Percentiles rank a stretch among this genome's conserved stretches.
phyloP scores from a whole-genome alignment of 495 filamentous ascomycete genomes.

The Penicillium simplicissimum region DNA sequence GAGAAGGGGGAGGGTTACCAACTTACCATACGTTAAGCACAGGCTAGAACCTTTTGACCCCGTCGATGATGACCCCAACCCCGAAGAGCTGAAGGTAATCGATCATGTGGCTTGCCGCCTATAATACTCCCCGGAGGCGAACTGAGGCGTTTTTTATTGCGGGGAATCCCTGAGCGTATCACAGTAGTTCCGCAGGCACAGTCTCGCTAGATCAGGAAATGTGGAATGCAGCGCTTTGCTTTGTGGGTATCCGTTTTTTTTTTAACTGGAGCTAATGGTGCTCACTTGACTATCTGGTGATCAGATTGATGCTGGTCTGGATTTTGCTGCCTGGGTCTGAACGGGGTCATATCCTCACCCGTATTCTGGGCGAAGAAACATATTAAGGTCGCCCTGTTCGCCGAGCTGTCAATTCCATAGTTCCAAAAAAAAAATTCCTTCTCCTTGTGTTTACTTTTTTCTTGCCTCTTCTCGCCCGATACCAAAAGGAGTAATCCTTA shows the following conservation, averaged over 20 bases:
- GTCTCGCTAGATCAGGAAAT: conserved; percentile 27
- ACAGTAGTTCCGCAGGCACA: conserved; percentile 23
- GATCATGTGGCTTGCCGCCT: conserved; percentile 21
- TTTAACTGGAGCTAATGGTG: conserved; percentile 17
- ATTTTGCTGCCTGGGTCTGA: conserved; percentile 19
- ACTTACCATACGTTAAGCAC: background rate
- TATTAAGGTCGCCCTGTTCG: conserved; percentile 16
- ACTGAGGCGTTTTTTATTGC: conserved; percentile 23
- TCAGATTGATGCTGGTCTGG: conserved; percentile 16
- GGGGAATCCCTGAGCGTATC: conserved; percentile 39
- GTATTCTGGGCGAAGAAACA: conserved; percentile 8
- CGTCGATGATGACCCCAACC: conserved; percentile 12
- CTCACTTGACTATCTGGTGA: conserved; percentile 19
- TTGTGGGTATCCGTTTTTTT: conserved; percentile 16
- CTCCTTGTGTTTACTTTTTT: conserved; percentile 4
- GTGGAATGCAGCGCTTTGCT: conserved; percentile 23
- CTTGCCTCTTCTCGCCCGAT: background rate
- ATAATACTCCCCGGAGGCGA: conserved; percentile 15
- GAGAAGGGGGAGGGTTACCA: background rate
- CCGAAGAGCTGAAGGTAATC: conserved; percentile 13
- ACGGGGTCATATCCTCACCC: conserved; percentile 18
- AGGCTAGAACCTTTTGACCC: conserved; percentile 12
- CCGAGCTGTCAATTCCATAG: conserved; percentile 8
- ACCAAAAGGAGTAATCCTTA: background rate
- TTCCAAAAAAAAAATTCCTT: conserved; percentile 9